phyloP scores from a whole-genome alignment of 2,329 filamentous ascomycete species.

The Juglanconis juglandina region DNA sequence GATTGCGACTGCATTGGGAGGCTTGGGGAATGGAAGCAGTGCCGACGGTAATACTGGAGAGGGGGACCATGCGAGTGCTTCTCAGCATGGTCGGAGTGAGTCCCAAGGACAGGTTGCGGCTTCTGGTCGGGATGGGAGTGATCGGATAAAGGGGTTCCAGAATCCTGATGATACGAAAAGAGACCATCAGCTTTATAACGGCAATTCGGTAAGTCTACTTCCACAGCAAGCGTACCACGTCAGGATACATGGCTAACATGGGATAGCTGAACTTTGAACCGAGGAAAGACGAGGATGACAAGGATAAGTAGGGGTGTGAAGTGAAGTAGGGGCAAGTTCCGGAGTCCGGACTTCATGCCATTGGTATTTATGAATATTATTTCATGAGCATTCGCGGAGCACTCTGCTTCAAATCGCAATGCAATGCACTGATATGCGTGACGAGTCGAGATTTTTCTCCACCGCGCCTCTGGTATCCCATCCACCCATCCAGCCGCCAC shows the following conservation, averaged over 20 bases:
- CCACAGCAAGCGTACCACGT: background rate
- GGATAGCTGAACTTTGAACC: conserved; percentile 65
- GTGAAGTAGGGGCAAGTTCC: background rate
- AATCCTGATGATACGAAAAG: conserved; percentile 52
- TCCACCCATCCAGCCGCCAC: background rate
- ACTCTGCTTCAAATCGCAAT: conserved; percentile 2
- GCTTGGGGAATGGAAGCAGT: conserved; percentile 4
- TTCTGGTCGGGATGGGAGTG: conserved; percentile 10
- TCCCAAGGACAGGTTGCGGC: conserved; percentile 26
- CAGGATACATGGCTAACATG: conserved; percentile 24
- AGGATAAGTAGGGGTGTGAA: conserved; percentile 17
- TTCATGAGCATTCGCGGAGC: conserved; percentile 1
- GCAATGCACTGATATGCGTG: conserved; percentile 3
- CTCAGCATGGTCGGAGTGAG: conserved; percentile 1
- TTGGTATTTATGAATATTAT: conserved; percentile 22
- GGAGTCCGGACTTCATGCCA: background rate
- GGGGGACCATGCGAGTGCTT: background rate
- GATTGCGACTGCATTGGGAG: conserved; percentile 15
- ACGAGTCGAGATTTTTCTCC: conserved; percentile 13
- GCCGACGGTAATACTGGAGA: background rate
- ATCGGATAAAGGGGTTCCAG: conserved; percentile 44
- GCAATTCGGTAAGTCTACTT: conserved; percentile 69
- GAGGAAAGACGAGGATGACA: conserved; percentile 55
- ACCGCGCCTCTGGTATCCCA: background rate
- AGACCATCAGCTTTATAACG: conserved; percentile 80